Percentiles rank a stretch among this genome's conserved stretches.
phyloP scores from a whole-genome alignment of 176 grass and related monocot species.

The Leersia perrieri region DNA sequence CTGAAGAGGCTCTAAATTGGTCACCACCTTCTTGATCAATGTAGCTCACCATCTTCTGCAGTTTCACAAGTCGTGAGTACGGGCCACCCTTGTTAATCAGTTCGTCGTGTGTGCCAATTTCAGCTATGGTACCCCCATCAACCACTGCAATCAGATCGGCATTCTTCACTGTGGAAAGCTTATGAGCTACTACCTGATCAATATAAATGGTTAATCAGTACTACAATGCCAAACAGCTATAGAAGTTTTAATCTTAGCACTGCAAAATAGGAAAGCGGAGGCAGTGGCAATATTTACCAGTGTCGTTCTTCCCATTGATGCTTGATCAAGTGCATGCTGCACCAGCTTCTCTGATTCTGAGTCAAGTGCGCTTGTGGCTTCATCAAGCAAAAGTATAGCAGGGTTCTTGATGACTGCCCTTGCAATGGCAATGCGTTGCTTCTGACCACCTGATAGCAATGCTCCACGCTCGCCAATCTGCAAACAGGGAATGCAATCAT shows the following conservation, averaged over 20 bases:
- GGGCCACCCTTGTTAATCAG: slow-evolving; percentile 70
- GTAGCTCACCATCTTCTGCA: slow-evolving; percentile 92
- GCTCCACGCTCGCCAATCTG: slow-evolving; percentile 93
- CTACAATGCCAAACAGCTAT: background rate
- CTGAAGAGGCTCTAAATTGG: slow-evolving; percentile 59
- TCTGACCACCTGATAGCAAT: slow-evolving; percentile 86
- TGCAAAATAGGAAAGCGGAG: slow-evolving; percentile 6
- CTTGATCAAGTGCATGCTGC: slow-evolving; percentile 93
- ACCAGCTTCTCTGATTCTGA: slow-evolving; percentile 96
- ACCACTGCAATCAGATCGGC: slow-evolving; percentile 93
- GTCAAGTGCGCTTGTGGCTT: slow-evolving; percentile 97
- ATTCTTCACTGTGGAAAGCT: slow-evolving; percentile 93
- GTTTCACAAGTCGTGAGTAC: slow-evolving; percentile 84
- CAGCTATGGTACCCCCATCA: slow-evolving; percentile 73
- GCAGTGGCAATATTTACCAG: slow-evolving; percentile 44
- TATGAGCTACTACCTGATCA: slow-evolving; percentile 93
- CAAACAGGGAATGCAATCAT: slow-evolving; percentile 13
- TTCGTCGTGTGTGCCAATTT: slow-evolving; percentile 93
- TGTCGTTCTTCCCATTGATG: slow-evolving; percentile 98
- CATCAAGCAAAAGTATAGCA: slow-evolving; percentile 89
- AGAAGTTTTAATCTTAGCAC: background rate
- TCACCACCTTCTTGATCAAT: slow-evolving; percentile 84
- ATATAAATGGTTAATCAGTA: slow-evolving; percentile 21
- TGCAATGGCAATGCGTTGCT: slow-evolving; percentile 94
- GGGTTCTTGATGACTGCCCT: slow-evolving; percentile 94